Percentiles rank a stretch among this genome's conserved stretches.
These are phyloP conservation scores for Alternaria gaisen DNA, from an alignment of 2,329 filamentous ascomycete species.

Conservation along the genomic window DNA sequence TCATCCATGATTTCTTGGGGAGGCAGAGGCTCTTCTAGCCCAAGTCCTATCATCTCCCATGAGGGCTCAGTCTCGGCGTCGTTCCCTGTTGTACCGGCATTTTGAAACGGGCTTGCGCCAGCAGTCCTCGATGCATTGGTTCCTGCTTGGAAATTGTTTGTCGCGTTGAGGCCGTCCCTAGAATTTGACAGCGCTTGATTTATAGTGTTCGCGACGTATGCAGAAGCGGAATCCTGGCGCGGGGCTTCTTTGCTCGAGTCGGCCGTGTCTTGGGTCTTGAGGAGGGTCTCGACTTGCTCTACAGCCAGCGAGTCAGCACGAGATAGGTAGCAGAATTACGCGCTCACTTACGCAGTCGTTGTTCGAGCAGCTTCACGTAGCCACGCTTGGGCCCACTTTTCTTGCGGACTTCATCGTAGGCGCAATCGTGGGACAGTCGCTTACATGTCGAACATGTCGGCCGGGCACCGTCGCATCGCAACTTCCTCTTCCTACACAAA, in stretches of 20 bases:
- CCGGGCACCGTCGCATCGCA: conserved; percentile 85
- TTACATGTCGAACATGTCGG: conserved; percentile 90
- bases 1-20: conserved; percentile 84
- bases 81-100: conserved; percentile 22
- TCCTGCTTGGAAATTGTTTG: conserved; percentile 17
- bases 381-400: conserved; percentile 95
- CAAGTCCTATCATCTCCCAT: conserved; percentile 87
- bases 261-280: conserved; percentile 77
- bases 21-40: conserved; percentile 82
- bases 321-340: conserved; percentile 1
- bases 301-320: conserved; percentile 27
- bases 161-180: conserved; percentile 27
- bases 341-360: conserved; percentile 78
- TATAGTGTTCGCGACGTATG: conserved; percentile 45
- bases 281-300: conserved; percentile 93
- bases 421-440: conserved; percentile 84
- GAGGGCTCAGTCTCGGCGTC: conserved; percentile 60
- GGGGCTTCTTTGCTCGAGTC: conserved; percentile 40
- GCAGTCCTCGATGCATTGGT: conserved; percentile 29
- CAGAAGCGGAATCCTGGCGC: conserved; percentile 36
- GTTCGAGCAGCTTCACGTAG: conserved; percentile 93
- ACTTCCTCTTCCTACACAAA: conserved; percentile 89
- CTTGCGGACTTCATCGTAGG: conserved; percentile 90
- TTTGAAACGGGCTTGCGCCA: conserved; percentile 29
- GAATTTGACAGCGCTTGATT: conserved; percentile 34